These are phyloP conservation scores for Centella asiatica DNA, from an alignment of 129 eudicot species.

Conservation along the genomic window DNA sequence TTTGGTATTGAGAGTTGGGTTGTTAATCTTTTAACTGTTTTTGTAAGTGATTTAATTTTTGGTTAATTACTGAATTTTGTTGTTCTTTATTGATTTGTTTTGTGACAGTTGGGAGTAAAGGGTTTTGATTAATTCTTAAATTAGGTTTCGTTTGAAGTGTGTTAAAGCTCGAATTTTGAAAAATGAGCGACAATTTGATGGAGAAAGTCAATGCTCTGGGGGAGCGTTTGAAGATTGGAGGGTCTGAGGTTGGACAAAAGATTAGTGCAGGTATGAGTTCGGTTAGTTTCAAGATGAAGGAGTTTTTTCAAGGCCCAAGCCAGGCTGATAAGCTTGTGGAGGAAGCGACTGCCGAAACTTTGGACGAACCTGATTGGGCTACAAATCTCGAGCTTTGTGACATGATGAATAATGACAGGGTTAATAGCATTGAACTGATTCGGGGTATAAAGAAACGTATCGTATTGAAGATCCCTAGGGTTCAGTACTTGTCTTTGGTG, in stretches of 20 bases:
- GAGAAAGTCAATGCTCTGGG: slow-evolving; percentile 74
- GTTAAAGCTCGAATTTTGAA: slow-evolving; percentile 12
- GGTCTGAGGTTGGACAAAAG: slow-evolving; percentile 84
- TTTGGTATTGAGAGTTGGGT: no score
- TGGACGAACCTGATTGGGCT: slow-evolving; percentile 93
- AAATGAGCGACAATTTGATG: slow-evolving; percentile 88
- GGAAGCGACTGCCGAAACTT: slow-evolving; percentile 90
- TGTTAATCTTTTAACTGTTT: neutral
- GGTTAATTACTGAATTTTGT: neutral
- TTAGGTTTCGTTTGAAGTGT: neutral
- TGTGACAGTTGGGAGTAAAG: neutral
- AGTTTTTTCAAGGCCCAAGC: slow-evolving; percentile 83
- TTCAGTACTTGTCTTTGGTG: slow-evolving; percentile 75
- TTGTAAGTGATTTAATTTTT: neutral
- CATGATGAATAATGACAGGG: slow-evolving; percentile 62
- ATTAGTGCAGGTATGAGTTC: slow-evolving; percentile 85
- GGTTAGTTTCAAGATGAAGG: slow-evolving; percentile 91
- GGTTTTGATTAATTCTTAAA: neutral
- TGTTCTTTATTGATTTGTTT: no score
- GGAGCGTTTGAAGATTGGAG: slow-evolving; percentile 72
- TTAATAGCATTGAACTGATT: slow-evolving; percentile 71
- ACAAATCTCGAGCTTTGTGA: slow-evolving; percentile 82
- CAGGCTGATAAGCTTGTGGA: slow-evolving; percentile 79
- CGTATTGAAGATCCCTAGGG: slow-evolving; percentile 64
- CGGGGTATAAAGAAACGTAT: slow-evolving; percentile 77